Evolutionary conservation across 208 protist species (phyloP), one percentile per base, ranked within the genome.

Genomic region (Wallacemonas sp.): DNA sequence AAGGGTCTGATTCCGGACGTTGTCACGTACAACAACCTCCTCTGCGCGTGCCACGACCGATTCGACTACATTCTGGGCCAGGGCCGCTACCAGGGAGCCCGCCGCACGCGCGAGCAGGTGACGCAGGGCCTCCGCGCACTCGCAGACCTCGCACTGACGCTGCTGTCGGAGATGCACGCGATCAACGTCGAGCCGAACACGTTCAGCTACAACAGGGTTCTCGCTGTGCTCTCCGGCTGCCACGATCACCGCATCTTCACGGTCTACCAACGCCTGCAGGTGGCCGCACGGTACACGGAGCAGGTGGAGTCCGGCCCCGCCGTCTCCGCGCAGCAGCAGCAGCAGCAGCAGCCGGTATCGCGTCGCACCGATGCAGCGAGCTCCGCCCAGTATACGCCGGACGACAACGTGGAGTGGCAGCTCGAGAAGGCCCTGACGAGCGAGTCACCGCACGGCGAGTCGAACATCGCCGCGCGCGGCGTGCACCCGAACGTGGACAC

Each of bases 1-100:
- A 73, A 74, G 16, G 93, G 91, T 4, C 68, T 92, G 7, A 45
- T 94, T 23, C 91, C 93, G 1, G 84, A 97, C 68, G 81, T 97
- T 18, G 73, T 90, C 57, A 95, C 91, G 61, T 97, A 97, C 77
- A 97, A 97, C 74, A 86, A 78, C n/a, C 79, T 97, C 11, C 65
- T 97, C 25, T 82, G 67, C 28, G 46, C 95, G n/a, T 92, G 84
- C 48, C 70, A 91, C 64, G 74, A 91, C 50, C 84, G 89, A 1
- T 72, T 97, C 18, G 87, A 94, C 49, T 95, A 94, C 66, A 80
- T 97, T 4, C 61, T 82, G 1, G 89, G 84, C 2, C 74, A 44
- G 11, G 85, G 84, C 8, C 20, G 49, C 18, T 86, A 86, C 74
- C 41, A 52, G 3, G 11, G 65, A 52, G 41, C 86, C 31, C 66